These are phyloP conservation scores for Geranomyces michiganensis DNA, from an alignment of 192 early-diverging fungal genomes.

Conservation along the genomic window DNA sequence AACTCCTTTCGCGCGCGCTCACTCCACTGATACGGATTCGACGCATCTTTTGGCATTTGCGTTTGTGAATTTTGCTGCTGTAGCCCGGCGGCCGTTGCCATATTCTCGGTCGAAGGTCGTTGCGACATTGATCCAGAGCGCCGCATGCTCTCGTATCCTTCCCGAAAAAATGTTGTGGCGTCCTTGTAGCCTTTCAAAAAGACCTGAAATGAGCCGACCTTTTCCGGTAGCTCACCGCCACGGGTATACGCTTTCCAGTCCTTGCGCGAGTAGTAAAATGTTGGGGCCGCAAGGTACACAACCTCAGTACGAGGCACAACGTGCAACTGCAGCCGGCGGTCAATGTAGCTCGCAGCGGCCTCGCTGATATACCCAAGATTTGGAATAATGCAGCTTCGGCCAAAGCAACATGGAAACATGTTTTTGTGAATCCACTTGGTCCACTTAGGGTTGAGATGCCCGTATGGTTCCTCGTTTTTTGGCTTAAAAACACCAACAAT, in stretches of 20 bases:
- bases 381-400: slow-evolving; percentile 82
- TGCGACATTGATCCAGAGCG: slow-evolving; percentile 5
- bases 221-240: slow-evolving; percentile 64
- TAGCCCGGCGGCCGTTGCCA: not conserved
- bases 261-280: slow-evolving; percentile 76
- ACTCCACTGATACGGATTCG: slow-evolving; percentile 48
- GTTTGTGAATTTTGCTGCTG: not conserved
- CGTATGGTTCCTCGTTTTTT: slow-evolving; percentile 68
- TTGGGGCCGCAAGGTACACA: slow-evolving; percentile 66
- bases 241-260: slow-evolving; percentile 51
- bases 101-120: slow-evolving; percentile 12
- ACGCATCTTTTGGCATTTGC: not conserved
- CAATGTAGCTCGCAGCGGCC: slow-evolving; percentile 81
- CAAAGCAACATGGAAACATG: slow-evolving; percentile 87
- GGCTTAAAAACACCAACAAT: slow-evolving; percentile 92
- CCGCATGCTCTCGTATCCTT: slow-evolving; percentile 53
- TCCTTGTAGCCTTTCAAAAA: slow-evolving; percentile 83
- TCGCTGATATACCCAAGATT: slow-evolving; percentile 90
- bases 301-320: slow-evolving; percentile 87
- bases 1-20: slow-evolving; percentile 50
- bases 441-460: slow-evolving; percentile 85
- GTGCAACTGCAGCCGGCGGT: slow-evolving; percentile 70
- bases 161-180: slow-evolving; percentile 78
- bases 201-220: slow-evolving; percentile 83
- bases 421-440: slow-evolving; percentile 90